phyloP scores from a whole-genome alignment of 768 basidiomycete species.

The Termitomyces sp. region DNA sequence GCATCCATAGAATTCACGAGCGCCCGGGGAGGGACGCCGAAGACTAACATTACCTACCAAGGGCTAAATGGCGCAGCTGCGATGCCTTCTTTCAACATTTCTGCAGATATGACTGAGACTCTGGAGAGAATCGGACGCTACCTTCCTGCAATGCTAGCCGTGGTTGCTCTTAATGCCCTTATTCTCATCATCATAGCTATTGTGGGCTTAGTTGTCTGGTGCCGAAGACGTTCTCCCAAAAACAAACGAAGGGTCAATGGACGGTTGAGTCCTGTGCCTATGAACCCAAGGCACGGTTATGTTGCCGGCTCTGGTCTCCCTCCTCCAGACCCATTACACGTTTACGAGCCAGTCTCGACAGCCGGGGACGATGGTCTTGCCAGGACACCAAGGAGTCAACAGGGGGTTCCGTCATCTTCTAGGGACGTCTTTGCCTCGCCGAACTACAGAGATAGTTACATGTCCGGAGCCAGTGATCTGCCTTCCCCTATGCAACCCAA shows the following conservation, averaged over 20 bases:
- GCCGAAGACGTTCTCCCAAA: constrained; percentile 35
- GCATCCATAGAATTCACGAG: constrained; percentile 70
- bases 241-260: constrained; percentile 31
- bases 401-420: background rate
- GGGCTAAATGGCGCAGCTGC: constrained; percentile 38
- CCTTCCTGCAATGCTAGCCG: constrained; percentile 68
- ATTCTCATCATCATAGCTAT: constrained; percentile 54
- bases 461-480: background rate
- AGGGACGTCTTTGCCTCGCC: background rate
- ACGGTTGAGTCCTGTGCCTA: constrained; percentile 52
- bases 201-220: constrained; percentile 48
- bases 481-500: constrained; percentile 6
- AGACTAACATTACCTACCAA: constrained; percentile 65
- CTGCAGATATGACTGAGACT: constrained; percentile 51
- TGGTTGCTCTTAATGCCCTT: constrained; percentile 75
- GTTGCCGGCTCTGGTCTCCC: constrained; percentile 24
- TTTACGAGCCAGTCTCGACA: constrained; percentile 63
- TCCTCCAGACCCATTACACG: constrained; percentile 25
- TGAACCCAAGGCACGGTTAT: constrained; percentile 41
- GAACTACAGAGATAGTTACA: constrained; percentile 4
- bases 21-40: constrained; percentile 58
- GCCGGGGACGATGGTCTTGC: constrained; percentile 1
- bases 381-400: background rate
- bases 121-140: constrained; percentile 59
- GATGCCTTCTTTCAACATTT: constrained; percentile 45